Percentiles rank a stretch among this genome's conserved stretches.
These are phyloP conservation scores for Phylloporus sp. DNA, from an alignment of 768 basidiomycete species.

Conservation along the genomic window DNA sequence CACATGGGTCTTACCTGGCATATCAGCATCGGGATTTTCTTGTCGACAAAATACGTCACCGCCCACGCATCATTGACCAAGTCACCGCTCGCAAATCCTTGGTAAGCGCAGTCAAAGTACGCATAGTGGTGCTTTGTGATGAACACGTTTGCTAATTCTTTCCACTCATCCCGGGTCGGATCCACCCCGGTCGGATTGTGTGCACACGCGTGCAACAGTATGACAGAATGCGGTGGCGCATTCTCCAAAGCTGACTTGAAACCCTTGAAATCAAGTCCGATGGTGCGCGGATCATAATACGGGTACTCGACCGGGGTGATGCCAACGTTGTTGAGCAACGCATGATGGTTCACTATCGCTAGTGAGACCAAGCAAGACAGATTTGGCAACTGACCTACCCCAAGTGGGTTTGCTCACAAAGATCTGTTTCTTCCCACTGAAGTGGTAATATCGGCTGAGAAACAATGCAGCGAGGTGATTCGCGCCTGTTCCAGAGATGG, in stretches of 20 bases:
- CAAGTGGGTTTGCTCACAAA: slow-evolving; percentile 94
- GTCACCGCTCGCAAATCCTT: slow-evolving; percentile 93
- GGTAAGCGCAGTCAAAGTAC: slow-evolving; percentile 96
- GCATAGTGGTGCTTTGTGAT: slow-evolving; percentile 73
- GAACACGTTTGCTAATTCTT: slow-evolving; percentile 67
- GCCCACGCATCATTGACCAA: slow-evolving; percentile 90
- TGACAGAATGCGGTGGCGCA: slow-evolving; percentile 75
- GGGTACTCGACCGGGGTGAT: slow-evolving; percentile 83
- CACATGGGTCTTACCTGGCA: slow-evolving; percentile 63
- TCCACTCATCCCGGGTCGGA: slow-evolving; percentile 87
- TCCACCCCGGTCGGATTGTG: slow-evolving; percentile 98
- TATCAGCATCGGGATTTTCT: slow-evolving; percentile 71
- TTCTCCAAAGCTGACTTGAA: slow-evolving; percentile 55
- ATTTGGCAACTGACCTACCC: slow-evolving; percentile 50
- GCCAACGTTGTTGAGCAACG: slow-evolving; percentile 88
- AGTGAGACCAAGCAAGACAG: slow-evolving; percentile 1
- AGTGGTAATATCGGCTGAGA: slow-evolving; percentile 75
- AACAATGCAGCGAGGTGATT: slow-evolving; percentile 91
- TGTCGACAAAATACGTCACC: slow-evolving; percentile 79
- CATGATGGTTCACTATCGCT: slow-evolving; percentile 73
- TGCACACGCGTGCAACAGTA: slow-evolving; percentile 91
- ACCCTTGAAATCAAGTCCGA: slow-evolving; percentile 77
- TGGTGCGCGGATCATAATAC: slow-evolving; percentile 92
- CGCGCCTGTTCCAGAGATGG: slow-evolving; percentile 94
- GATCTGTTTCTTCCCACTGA: slow-evolving; percentile 59